A percentile compares a stretch with the other conserved stretches of the same genome.
Conservation (phyloP, 2,329 filamentous ascomycete species). For the Atkinsonella texensis region DNA sequence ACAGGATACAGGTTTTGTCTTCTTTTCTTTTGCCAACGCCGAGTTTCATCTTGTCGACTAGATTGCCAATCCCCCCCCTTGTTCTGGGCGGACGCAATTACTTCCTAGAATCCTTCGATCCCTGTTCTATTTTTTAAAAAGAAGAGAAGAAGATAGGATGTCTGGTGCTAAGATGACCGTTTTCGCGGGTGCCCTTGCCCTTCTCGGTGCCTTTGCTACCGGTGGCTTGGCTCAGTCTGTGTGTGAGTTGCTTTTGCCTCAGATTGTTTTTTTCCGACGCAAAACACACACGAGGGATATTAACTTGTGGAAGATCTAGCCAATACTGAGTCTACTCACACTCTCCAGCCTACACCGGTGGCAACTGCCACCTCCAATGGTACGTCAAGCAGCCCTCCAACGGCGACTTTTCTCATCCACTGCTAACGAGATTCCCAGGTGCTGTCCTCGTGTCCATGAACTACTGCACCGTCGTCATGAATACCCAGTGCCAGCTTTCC, state of each 20-base stretch:
- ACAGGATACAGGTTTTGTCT: background rate
- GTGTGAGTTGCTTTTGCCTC: constrained; percentile 9
- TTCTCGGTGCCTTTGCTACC: constrained; percentile 12
- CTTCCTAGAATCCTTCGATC: background rate
- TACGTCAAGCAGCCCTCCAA: constrained; percentile 8
- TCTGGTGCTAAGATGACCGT: constrained; percentile 17
- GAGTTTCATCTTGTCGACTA: background rate
- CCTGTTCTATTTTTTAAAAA: background rate
- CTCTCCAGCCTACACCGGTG: constrained; percentile 18
- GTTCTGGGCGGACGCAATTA: background rate
- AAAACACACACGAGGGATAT: background rate
- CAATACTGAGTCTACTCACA: constrained; percentile 16
- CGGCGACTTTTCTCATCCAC: background rate
- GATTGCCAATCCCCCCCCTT: background rate
- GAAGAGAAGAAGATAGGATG: constrained; percentile 11
- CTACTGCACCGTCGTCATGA: constrained; percentile 23
- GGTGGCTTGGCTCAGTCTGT: constrained; percentile 10
- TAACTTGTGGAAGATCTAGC: constrained; percentile 12
- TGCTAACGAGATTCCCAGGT: constrained; percentile 11
- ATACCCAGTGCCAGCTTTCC: constrained; percentile 21
- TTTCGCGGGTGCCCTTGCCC: constrained; percentile 12
- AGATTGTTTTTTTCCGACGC: background rate
- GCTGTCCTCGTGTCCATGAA: constrained; percentile 23
- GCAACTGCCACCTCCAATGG: constrained; percentile 21
- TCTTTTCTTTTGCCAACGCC: background rate